Percentiles rank a stretch among this genome's conserved stretches.
Conservation (phyloP, 2,329 filamentous ascomycete genomes). For the Alternaria viburni region DNA sequence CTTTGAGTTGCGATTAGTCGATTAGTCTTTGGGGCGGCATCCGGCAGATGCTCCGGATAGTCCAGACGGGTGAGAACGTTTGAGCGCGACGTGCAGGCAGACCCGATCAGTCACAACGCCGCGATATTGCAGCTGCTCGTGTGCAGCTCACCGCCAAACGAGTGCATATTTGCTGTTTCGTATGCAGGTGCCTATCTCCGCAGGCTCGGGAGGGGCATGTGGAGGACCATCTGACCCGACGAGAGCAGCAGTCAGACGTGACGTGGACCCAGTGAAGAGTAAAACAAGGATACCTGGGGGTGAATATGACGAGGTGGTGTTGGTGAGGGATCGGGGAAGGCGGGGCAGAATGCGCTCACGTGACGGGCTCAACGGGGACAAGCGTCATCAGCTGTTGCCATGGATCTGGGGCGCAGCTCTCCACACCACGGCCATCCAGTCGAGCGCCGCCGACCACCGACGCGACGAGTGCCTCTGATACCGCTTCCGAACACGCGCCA, state of each 20-base stretch:
- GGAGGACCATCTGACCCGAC: constrained; percentile 2
- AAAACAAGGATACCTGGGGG: constrained; percentile 5
- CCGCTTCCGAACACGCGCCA: not conserved
- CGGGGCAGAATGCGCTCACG: constrained; percentile 18
- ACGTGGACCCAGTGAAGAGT: constrained; percentile 20
- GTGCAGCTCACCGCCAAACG: constrained; percentile 22
- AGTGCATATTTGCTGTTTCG: constrained; percentile 2
- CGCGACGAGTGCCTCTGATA: constrained; percentile 1
- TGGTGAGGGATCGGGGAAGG: not conserved
- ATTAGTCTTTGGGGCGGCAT: not conserved
- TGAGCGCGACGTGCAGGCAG: not conserved
- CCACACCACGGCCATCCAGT: constrained; percentile 12
- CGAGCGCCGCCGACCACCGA: constrained; percentile 25
- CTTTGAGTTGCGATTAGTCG: not conserved
- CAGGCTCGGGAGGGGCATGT: not conserved
- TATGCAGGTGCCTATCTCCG: constrained; percentile 10
- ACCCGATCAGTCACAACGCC: not conserved
- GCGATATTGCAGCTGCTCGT: constrained; percentile 15
- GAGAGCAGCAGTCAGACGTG: constrained; percentile 16
- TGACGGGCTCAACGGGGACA: constrained; percentile 10
- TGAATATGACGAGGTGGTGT: constrained; percentile 1
- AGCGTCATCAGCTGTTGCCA: constrained; percentile 24
- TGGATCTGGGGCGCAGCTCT: constrained; percentile 17
- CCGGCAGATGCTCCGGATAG: not conserved
- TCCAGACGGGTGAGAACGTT: not conserved